Conservation (phyloP, 2,329 filamentous ascomycete genomes). For the Cadophora malorum region DNA sequence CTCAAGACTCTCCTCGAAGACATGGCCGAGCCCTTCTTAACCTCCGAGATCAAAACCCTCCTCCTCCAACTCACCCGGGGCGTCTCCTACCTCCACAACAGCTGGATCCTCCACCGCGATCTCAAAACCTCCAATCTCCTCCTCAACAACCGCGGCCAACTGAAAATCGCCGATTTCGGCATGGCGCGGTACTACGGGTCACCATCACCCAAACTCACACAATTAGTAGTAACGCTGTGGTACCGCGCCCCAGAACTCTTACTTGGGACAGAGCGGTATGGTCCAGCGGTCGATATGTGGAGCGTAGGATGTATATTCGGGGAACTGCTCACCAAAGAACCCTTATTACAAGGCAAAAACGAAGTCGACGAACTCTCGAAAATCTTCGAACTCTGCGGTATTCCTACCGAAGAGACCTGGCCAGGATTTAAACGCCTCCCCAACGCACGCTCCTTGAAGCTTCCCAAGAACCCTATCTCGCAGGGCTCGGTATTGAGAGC, state of each 20-base stretch:
- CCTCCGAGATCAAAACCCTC: constrained; percentile 91
- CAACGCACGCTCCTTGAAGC: constrained; percentile 79
- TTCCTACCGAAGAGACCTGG: constrained; percentile 84
- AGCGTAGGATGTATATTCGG: constrained; percentile 95
- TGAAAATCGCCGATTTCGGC: constrained; percentile 97
- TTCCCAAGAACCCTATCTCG: constrained; percentile 58
- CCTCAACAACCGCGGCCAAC: constrained; percentile 90
- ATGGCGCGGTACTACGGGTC: constrained; percentile 92
- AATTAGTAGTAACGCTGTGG: constrained; percentile 96
- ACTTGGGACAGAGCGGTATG: constrained; percentile 79
- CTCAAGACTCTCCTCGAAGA: constrained; percentile 91
- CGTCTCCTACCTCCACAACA: constrained; percentile 82
- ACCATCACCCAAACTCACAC: constrained; percentile 80
- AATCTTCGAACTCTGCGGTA: constrained; percentile 89
- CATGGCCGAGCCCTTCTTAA: constrained; percentile 92
- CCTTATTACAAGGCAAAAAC: constrained; percentile 85
- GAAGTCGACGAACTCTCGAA: constrained; percentile 89
- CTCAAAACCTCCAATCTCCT: constrained; percentile 94
- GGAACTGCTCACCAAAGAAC: constrained; percentile 83
- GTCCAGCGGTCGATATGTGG: constrained; percentile 87
- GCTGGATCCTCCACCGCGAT: constrained; percentile 93
- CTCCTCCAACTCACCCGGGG: constrained; percentile 82
- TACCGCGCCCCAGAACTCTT: constrained; percentile 92
- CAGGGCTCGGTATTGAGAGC: constrained; percentile 67
- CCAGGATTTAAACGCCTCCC: constrained; percentile 86